Conservation (phyloP, 768 basidiomycete species). For the Neoboletus subvelutipes region DNA sequence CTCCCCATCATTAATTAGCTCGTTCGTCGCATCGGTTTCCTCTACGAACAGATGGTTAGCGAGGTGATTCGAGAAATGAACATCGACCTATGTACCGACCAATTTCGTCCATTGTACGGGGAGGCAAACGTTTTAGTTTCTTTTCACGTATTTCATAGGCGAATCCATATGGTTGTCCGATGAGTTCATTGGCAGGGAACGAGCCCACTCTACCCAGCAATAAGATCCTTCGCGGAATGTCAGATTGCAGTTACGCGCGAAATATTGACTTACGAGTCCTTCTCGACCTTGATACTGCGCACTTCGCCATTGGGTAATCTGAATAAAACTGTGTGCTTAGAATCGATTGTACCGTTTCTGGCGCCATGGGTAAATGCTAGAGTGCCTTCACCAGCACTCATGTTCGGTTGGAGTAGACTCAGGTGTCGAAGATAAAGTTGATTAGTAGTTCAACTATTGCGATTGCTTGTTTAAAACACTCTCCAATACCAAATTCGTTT, state of each 20-base stretch:
- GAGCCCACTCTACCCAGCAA: constrained; percentile 84
- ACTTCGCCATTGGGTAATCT: constrained; percentile 78
- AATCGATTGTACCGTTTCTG: constrained; percentile 45
- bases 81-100: constrained; percentile 48
- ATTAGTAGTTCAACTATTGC: neutral
- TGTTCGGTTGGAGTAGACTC: constrained; percentile 1
- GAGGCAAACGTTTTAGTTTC: constrained; percentile 60
- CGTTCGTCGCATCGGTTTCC: constrained; percentile 97
- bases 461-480: too few species aligned
- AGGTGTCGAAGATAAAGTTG: neutral
- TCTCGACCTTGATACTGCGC: constrained; percentile 69
- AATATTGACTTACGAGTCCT: constrained; percentile 57
- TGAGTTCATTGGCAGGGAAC: constrained; percentile 74
- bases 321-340: constrained; percentile 77
- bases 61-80: neutral
- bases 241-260: neutral
- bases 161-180: constrained; percentile 83
- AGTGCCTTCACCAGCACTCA: constrained; percentile 15
- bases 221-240: constrained; percentile 49
- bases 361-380: constrained; percentile 6
- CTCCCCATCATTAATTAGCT: constrained; percentile 86
- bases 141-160: constrained; percentile 84
- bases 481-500: too few species aligned
- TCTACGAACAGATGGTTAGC: constrained; percentile 45
- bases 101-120: constrained; percentile 71